These are phyloP conservation scores for Leucosporidium yakuticum DNA, from an alignment of 768 basidiomycete species.

Conservation along the genomic window DNA sequence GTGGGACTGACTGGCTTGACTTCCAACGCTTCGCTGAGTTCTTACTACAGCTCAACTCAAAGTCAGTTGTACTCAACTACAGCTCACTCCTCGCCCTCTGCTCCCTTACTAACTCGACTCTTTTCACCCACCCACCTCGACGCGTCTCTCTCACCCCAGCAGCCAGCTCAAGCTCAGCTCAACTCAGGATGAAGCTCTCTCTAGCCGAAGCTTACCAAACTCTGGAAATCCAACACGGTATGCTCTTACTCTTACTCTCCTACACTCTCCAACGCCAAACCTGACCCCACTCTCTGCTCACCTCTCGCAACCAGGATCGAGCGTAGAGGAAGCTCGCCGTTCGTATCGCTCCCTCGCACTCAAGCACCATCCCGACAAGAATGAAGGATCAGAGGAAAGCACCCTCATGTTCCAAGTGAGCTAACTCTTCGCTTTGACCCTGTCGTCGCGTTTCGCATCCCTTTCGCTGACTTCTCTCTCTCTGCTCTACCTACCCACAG, in stretches of 20 bases:
- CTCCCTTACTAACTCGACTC: background rate
- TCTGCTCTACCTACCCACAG: background rate
- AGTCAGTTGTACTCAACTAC: background rate
- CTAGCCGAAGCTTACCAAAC: background rate
- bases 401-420: conserved; percentile 28
- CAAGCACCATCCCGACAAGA: background rate
- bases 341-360: background rate
- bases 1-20: too few relatives aligned
- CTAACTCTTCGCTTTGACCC: conserved; percentile 2
- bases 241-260: background rate
- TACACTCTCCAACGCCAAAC: background rate
- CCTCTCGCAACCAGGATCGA: background rate
- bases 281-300: background rate
- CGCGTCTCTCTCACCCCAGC: background rate
- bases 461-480: background rate
- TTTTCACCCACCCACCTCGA: background rate
- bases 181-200: background rate
- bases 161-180: background rate
- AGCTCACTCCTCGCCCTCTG: background rate
- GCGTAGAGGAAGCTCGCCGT: background rate
- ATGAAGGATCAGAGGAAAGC: conserved; percentile 19
- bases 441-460: background rate
- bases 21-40: too few relatives aligned
- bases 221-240: background rate
- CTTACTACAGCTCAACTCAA: background rate